Percentiles rank a stretch among this genome's conserved stretches.
Conservation (phyloP, 805 yeast genomes). For the Candida insectalens region DNA sequence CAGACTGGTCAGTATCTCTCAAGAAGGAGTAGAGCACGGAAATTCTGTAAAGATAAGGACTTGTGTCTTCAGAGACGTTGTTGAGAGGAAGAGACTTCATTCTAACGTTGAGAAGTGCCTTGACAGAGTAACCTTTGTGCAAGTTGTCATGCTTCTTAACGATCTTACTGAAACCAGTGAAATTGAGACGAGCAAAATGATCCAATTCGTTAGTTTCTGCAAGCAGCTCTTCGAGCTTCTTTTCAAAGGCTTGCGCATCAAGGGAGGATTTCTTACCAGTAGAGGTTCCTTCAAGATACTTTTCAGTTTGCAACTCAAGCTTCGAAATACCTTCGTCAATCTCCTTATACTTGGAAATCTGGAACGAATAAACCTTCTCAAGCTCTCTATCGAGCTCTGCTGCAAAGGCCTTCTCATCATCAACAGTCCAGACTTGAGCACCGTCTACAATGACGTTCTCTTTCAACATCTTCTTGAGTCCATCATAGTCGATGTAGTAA, state of each 20-base stretch:
- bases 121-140: constrained; percentile 82
- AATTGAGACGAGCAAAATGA: constrained; percentile 83
- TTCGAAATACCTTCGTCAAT: constrained; percentile 54
- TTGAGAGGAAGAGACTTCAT: constrained; percentile 84
- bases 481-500: constrained; percentile 57
- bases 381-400: constrained; percentile 56
- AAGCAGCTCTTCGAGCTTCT: constrained; percentile 62
- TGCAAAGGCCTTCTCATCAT: constrained; percentile 65
- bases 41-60: constrained; percentile 78
- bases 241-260: constrained; percentile 55
- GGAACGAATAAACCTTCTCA: constrained; percentile 72
- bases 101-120: constrained; percentile 81
- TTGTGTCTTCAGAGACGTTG: constrained; percentile 71
- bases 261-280: constrained; percentile 24
- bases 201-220: constrained; percentile 77
- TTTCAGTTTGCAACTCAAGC: constrained; percentile 51
- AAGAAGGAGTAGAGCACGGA: constrained; percentile 74
- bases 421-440: constrained; percentile 47
- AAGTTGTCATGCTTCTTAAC: constrained; percentile 94
- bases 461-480: constrained; percentile 55
- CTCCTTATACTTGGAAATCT: constrained; percentile 54
- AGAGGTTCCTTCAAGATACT: constrained; percentile 20
- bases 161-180: constrained; percentile 89
- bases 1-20: constrained; percentile 53
- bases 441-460: constrained; percentile 40